Conservation (phyloP, 371 early-diverging fungal genomes). For the Mortierella sp. region DNA sequence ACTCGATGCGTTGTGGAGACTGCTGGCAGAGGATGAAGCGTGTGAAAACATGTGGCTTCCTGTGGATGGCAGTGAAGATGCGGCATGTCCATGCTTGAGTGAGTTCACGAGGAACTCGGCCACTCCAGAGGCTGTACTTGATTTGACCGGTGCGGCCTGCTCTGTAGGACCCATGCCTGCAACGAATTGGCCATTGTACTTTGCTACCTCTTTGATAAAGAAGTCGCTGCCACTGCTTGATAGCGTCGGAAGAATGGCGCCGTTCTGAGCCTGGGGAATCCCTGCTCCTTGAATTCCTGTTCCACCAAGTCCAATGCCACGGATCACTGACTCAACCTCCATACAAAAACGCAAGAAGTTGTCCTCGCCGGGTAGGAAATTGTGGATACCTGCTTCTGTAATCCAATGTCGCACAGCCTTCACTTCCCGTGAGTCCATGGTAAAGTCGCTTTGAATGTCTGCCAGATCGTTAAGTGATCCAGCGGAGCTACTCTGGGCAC, state of each 20-base stretch:
- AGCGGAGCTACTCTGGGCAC: constrained; percentile 5
- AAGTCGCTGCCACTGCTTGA: constrained; percentile 51
- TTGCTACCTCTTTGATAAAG: constrained; percentile 50
- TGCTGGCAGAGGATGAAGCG: not conserved
- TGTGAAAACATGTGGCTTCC: constrained; percentile 31
- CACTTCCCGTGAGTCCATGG: constrained; percentile 43
- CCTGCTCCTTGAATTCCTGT: constrained; percentile 47
- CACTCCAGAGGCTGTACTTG: constrained; percentile 25
- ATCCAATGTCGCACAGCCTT: constrained; percentile 51
- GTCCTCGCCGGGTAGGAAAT: constrained; percentile 57
- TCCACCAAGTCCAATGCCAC: constrained; percentile 44
- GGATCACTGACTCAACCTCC: constrained; percentile 50
- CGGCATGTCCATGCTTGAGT: constrained; percentile 35
- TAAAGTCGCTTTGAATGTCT: constrained; percentile 35
- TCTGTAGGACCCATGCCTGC: constrained; percentile 42
- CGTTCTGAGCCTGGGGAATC: constrained; percentile 24
- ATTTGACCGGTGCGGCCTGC: constrained; percentile 14
- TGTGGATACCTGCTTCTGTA: constrained; percentile 38
- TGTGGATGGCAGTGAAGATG: constrained; percentile 26
- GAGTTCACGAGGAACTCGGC: constrained; percentile 51
- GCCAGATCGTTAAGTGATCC: constrained; percentile 18
- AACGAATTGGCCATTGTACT: constrained; percentile 46
- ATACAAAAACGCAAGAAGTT: constrained; percentile 56
- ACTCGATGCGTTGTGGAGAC: not conserved
- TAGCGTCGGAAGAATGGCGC: constrained; percentile 7